phyloP scores from a whole-genome alignment of 2,329 filamentous ascomycete species.

The Aspergillus pseudotamarii region DNA sequence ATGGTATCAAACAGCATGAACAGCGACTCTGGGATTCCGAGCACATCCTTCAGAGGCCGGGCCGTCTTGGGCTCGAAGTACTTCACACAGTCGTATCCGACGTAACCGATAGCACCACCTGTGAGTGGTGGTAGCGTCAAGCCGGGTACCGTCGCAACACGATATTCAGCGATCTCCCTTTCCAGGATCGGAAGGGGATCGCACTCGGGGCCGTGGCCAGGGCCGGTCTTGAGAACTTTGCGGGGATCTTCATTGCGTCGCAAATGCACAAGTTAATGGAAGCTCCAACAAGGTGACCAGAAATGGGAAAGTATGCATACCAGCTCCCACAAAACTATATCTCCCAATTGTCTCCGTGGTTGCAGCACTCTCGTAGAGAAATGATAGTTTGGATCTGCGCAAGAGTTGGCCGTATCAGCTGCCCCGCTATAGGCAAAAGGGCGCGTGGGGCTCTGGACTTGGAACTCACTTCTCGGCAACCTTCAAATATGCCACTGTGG shows the following conservation, averaged over 20 bases:
- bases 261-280: slow-evolving; percentile 13
- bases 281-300: background rate
- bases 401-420: slow-evolving; percentile 15
- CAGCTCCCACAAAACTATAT: slow-evolving; percentile 92
- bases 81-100: slow-evolving; percentile 94
- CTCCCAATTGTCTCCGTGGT: slow-evolving; percentile 88
- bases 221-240: slow-evolving; percentile 84
- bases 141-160: slow-evolving; percentile 81
- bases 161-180: slow-evolving; percentile 74
- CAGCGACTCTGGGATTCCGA: slow-evolving; percentile 86
- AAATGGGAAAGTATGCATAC: slow-evolving; percentile 39
- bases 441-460: background rate
- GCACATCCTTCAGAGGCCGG: slow-evolving; percentile 81
- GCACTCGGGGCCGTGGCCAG: slow-evolving; percentile 78
- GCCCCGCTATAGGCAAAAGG: background rate
- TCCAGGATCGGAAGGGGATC: slow-evolving; percentile 86
- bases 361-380: slow-evolving; percentile 93
- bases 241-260: slow-evolving; percentile 54
- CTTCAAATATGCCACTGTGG: slow-evolving; percentile 93
- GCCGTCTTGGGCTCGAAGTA: slow-evolving; percentile 99
- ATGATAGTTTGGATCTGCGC: slow-evolving; percentile 72
- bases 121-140: slow-evolving; percentile 82
- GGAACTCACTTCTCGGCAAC: slow-evolving; percentile 69
- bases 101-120: slow-evolving; percentile 92
- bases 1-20: slow-evolving; percentile 98